These are phyloP conservation scores for Pterocarpus macrocarpus DNA, from an alignment of 306 rosid species.

Conservation along the genomic window DNA sequence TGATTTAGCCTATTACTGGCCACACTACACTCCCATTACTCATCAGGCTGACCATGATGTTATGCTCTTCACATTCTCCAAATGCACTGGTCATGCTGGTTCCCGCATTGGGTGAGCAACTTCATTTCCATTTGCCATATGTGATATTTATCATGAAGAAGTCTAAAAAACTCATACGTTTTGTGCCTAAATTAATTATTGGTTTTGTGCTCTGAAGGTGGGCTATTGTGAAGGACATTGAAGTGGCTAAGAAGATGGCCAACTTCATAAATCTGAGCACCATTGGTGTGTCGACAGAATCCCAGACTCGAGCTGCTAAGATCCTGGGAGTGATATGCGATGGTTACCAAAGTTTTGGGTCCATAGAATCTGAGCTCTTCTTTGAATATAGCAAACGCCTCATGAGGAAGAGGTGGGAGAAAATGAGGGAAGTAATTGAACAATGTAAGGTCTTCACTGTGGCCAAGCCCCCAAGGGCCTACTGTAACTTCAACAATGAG, in stretches of 20 bases:
- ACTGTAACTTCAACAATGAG: slow-evolving; percentile 66
- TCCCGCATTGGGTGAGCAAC: slow-evolving; percentile 80
- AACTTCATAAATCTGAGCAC: slow-evolving; percentile 62
- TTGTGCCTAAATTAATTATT: not conserved
- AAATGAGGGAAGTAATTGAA: slow-evolving; percentile 51
- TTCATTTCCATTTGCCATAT: not conserved
- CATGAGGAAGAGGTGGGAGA: slow-evolving; percentile 76
- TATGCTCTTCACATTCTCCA: slow-evolving; percentile 84
- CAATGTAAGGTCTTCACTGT: slow-evolving; percentile 53
- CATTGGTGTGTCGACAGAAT: slow-evolving; percentile 83
- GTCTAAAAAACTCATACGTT: too few species aligned
- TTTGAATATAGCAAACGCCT: slow-evolving; percentile 54
- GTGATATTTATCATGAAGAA: too few species aligned
- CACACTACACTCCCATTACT: slow-evolving; percentile 84
- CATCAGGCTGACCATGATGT: slow-evolving; percentile 63
- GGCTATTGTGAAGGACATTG: slow-evolving; percentile 85
- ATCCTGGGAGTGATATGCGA: slow-evolving; percentile 71
- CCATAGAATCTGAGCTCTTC: slow-evolving; percentile 54
- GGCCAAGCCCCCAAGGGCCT: slow-evolving; percentile 48
- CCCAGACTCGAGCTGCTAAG: slow-evolving; percentile 77
- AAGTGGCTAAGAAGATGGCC: slow-evolving; percentile 73
- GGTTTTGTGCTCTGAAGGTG: slow-evolving; percentile 56
- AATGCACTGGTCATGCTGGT: slow-evolving; percentile 95
- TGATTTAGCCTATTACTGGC: slow-evolving; percentile 93
- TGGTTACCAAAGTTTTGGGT: slow-evolving; percentile 53